Conservation (phyloP, 2,329 filamentous ascomycete species). For the Emericellopsis atlantica region DNA sequence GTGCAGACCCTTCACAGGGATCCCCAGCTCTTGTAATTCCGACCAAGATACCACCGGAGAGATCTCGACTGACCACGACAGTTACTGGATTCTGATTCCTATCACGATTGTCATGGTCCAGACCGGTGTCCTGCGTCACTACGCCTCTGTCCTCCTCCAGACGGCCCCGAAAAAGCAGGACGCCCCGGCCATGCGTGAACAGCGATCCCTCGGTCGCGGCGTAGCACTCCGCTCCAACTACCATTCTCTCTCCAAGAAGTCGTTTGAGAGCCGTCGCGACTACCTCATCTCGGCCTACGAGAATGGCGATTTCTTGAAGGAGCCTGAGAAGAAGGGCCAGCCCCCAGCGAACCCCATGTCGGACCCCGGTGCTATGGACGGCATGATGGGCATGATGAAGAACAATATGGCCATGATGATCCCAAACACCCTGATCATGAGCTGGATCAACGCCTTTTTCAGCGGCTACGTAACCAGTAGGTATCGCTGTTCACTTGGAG, state of each 20-base stretch:
- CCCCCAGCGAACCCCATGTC: constrained; percentile 87
- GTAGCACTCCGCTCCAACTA: constrained; percentile 76
- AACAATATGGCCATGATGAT: constrained; percentile 99
- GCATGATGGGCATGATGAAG: constrained; percentile 99
- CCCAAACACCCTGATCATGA: constrained; percentile 97
- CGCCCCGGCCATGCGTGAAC: constrained; percentile 67
- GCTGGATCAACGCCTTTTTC: constrained; percentile 99
- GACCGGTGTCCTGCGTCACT: constrained; percentile 91
- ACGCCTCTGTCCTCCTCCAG: constrained; percentile 84
- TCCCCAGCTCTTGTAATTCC: constrained; percentile 85
- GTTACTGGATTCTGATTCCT: constrained; percentile 97
- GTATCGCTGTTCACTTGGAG: constrained; percentile 5
- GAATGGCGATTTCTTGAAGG: constrained; percentile 77
- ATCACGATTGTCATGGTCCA: constrained; percentile 98
- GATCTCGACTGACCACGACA: constrained; percentile 24
- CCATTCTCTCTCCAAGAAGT: constrained; percentile 61
- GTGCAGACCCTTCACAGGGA: constrained; percentile 96
- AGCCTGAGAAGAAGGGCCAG: constrained; percentile 75
- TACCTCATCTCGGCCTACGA: constrained; percentile 73
- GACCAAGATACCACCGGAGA: neutral
- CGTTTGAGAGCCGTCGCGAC: constrained; percentile 72
- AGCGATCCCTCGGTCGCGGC: constrained; percentile 71
- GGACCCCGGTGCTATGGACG: constrained; percentile 94
- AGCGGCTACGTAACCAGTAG: constrained; percentile 93
- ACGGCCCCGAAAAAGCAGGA: constrained; percentile 72